Base-by-base conservation (phyloP, 331 rosid genomes). In the Spiraea crenata region DNA sequence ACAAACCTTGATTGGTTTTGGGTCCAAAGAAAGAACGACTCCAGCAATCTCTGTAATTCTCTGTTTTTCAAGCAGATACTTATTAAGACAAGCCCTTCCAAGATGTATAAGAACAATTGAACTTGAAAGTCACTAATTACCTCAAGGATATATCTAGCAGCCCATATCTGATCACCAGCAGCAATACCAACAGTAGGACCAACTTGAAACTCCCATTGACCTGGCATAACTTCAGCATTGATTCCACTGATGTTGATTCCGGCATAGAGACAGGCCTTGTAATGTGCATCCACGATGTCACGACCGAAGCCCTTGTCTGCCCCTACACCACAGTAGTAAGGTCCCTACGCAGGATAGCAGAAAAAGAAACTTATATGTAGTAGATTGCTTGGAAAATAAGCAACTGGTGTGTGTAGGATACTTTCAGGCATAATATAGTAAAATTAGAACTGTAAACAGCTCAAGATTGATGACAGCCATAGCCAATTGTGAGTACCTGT, bases 181-280 rank as follows among this genome's bases (percentile, higher is more conserved):
- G 72, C 77, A 71, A 85, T 82, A 56, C 89, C 89, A 39, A 74
- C 77, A 1, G 73, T 4, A 1, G 89, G 89, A 47, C 89, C 89
- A 35, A 85, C 89, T 85, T 85, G 89, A 71, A 76, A 85, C 25
- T 85, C 89, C 89, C 89, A 85, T 87, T 85, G 89, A 3, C 85
- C 86, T 0, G 89, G 89, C 89, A 82, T 85, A 65, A 85, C 89
- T 77, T 85, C 89, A 12, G 67, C 89, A 31, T 85, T 85, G 60
- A 79, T 77, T 31, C 89, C 89, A 63, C 86, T 82, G 75, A 85
- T 44, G 54, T 82, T 72, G 34, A 85, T 68, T 71, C 89, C 89
- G 19, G 89, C 89, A 60, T 74, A 85, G 46, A 85, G 83, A 50
- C 89, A 85, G 12, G 89, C 86, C 81, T 85, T 85, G 45, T 85